Percentiles rank a stretch among this genome's conserved stretches.
phyloP scores from a whole-genome alignment of 2,329 filamentous ascomycete genomes.

The Venturia asperata region DNA sequence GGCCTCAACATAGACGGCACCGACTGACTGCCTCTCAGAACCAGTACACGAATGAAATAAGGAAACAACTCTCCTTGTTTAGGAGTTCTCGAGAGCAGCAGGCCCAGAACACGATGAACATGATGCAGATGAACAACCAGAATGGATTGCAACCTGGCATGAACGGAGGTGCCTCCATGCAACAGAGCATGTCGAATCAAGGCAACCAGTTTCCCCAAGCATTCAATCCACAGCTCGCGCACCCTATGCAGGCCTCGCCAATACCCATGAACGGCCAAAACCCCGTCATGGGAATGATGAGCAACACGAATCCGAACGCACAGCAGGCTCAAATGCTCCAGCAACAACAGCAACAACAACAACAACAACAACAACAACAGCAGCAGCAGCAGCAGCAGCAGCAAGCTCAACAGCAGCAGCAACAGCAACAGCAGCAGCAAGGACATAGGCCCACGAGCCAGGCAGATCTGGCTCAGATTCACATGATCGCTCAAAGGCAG shows the following conservation, averaged over 20 bases:
- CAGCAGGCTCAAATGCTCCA: slow-evolving; percentile 28
- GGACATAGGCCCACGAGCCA: slow-evolving; percentile 17
- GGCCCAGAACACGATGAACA: slow-evolving; percentile 4
- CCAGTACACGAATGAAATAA: slow-evolving; percentile 7
- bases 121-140: slow-evolving; percentile 15
- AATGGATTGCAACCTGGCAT: slow-evolving; percentile 24
- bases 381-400: slow-evolving; percentile 27
- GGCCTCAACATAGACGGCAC: neutral
- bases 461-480: slow-evolving; percentile 17
- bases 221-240: slow-evolving; percentile 45
- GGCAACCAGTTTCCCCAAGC: slow-evolving; percentile 34
- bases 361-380: slow-evolving; percentile 24
- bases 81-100: slow-evolving; percentile 3
- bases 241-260: slow-evolving; percentile 45
- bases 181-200: slow-evolving; percentile 33
- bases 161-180: slow-evolving; percentile 31
- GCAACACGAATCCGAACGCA: neutral
- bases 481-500: slow-evolving; percentile 15
- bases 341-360: slow-evolving; percentile 29
- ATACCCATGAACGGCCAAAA: slow-evolving; percentile 35
- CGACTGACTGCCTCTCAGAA: slow-evolving; percentile 3
- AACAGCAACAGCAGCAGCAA: slow-evolving; percentile 26
- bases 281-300: slow-evolving; percentile 25
- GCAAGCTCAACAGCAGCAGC: slow-evolving; percentile 26
- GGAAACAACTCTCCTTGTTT: slow-evolving; percentile 8